These are phyloP conservation scores for Pecoramyces ruminantium DNA, from an alignment of 192 early-diverging fungal species.

Conservation along the genomic window DNA sequence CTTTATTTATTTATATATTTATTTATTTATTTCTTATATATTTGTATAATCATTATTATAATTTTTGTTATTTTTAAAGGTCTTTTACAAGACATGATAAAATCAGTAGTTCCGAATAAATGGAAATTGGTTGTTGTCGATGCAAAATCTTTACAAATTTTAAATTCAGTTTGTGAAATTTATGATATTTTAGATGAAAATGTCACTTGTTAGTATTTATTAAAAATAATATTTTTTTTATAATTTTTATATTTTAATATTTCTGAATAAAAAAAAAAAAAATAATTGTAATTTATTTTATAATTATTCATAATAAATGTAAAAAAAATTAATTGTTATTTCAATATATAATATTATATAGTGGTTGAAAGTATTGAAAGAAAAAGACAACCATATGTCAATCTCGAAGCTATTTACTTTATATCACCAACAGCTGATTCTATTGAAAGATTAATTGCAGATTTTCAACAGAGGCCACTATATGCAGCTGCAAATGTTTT, in stretches of 20 bases:
- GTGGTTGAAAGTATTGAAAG: conserved; percentile 30
- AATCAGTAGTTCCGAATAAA: conserved; percentile 47
- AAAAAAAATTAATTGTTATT: no score
- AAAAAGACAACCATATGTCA: conserved; percentile 26
- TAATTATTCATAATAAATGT: no score
- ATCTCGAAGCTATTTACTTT: conserved; percentile 45
- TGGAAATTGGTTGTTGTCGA: conserved; percentile 79
- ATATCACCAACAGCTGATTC: conserved; percentile 21
- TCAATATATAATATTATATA: conserved; percentile 1
- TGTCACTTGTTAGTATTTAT: conserved; percentile 33
- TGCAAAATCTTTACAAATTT: conserved; percentile 46
- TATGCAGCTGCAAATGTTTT: conserved; percentile 37
- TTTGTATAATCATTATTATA: no score
- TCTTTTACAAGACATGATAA: conserved; percentile 42
- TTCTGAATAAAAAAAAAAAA: background rate
- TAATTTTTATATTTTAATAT: background rate
- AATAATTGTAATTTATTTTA: no score
- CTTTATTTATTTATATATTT: no score
- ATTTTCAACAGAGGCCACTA: conserved; percentile 28
- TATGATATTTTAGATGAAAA: conserved; percentile 59
- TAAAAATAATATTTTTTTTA: conserved; percentile 1
- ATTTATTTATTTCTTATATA: no score
- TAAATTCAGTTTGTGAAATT: conserved; percentile 61
- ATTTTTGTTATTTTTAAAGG: background rate
- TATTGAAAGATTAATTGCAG: conserved; percentile 20